phyloP scores from a whole-genome alignment of 2,329 filamentous ascomycete genomes.

The Trichoderma koningii region DNA sequence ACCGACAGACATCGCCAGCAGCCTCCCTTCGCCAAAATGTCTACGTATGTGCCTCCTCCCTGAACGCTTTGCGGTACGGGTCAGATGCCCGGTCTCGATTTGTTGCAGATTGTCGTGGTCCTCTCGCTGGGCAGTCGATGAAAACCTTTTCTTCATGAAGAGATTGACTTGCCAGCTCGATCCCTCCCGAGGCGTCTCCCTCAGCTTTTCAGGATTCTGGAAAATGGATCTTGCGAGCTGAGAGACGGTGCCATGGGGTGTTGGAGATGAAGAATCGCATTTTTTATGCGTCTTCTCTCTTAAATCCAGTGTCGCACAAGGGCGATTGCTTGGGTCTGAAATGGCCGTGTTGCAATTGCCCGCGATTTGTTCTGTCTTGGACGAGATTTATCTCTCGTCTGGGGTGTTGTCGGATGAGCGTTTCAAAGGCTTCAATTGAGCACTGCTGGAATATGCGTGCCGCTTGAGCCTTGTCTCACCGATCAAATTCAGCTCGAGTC shows the following conservation, averaged over 20 bases:
- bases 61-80: conserved; percentile 42
- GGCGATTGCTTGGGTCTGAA: conserved; percentile 38
- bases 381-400: conserved; percentile 43
- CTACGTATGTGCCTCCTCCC: conserved; percentile 56
- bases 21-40: conserved; percentile 45
- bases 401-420: conserved; percentile 79
- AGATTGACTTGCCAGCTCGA: conserved; percentile 70
- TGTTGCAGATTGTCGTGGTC: conserved; percentile 76
- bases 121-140: conserved; percentile 69
- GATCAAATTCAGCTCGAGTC: conserved; percentile 85
- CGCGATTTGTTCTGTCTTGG: conserved; percentile 45
- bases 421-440: conserved; percentile 5
- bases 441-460: conserved; percentile 24
- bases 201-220: conserved; percentile 50
- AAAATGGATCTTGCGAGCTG: conserved; percentile 47
- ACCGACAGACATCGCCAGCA: conserved; percentile 45
- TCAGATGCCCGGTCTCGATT: conserved; percentile 52
- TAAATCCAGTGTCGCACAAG: conserved; percentile 68
- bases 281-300: conserved; percentile 61
- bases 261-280: conserved; percentile 71
- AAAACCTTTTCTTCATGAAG: conserved; percentile 27
- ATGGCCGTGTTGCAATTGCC: conserved; percentile 31
- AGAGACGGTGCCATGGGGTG: conserved; percentile 67
- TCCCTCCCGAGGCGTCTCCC: conserved; percentile 66
- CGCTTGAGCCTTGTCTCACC: conserved; percentile 56